phyloP scores from a whole-genome alignment of 192 early-diverging fungal species.

The Entophlyctis luteolus region DNA sequence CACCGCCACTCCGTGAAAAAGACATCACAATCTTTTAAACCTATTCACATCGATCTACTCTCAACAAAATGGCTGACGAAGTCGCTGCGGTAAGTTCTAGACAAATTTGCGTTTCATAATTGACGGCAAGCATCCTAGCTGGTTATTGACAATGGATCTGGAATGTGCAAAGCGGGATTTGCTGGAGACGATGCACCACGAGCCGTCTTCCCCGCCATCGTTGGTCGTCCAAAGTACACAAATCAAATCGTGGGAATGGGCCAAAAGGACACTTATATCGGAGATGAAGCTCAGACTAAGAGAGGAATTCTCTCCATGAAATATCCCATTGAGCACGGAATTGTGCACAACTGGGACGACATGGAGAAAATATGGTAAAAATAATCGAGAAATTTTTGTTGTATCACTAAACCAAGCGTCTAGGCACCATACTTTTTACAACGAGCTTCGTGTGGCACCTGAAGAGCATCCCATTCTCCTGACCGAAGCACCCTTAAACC shows the following conservation, averaged over 20 bases:
- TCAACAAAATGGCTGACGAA: too few relatives aligned
- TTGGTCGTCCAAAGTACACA: conserved; percentile 62
- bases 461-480: conserved; percentile 94
- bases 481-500: conserved; percentile 89
- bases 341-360: conserved; percentile 68
- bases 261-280: conserved; percentile 63
- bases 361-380: conserved; percentile 64
- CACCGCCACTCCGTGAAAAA: too few relatives aligned
- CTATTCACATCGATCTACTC: too few relatives aligned
- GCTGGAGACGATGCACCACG: conserved; percentile 94
- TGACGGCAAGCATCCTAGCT: too few relatives aligned
- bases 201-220: conserved; percentile 76
- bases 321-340: conserved; percentile 82
- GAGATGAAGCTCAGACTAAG: conserved; percentile 56
- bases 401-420: background rate
- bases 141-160: conserved; percentile 90
- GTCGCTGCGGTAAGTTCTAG: too few relatives aligned
- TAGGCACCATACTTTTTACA: conserved; percentile 47
- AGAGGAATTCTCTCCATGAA: conserved; percentile 74
- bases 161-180: conserved; percentile 86
- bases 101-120: too few relatives aligned
- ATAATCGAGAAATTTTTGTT: conserved; percentile 38
- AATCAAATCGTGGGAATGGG: conserved; percentile 55
- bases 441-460: conserved; percentile 84
- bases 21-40: too few relatives aligned